Conservation (phyloP, 2,329 filamentous ascomycete species). For the Xylariaceae sp. region DNA sequence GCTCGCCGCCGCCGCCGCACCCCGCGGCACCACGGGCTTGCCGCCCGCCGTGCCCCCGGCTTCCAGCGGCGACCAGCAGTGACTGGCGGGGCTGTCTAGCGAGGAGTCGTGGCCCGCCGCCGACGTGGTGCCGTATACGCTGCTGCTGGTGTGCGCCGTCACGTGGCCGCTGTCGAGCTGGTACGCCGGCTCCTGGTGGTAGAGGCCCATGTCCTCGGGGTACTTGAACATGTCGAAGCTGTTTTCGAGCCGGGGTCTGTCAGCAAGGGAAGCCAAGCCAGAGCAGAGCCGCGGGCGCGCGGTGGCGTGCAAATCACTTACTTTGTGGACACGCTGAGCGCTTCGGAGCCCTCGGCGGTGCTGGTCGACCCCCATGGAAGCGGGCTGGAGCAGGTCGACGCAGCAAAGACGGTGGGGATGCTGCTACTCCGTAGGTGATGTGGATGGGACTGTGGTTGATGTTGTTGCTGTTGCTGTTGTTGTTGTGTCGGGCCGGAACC, state of each 20-base stretch:
- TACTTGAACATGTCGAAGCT: conserved; percentile 20
- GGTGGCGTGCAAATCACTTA: conserved; percentile 5
- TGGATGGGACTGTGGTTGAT: conserved; percentile 9
- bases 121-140: conserved; percentile 22
- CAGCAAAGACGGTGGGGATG: conserved; percentile 20
- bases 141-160: conserved; percentile 14
- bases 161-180: conserved; percentile 17
- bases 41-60: too few species aligned
- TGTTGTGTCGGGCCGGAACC: neutral
- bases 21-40: conserved; percentile 11
- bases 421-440: conserved; percentile 22
- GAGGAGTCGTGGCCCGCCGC: too few species aligned
- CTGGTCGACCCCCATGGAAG: conserved; percentile 18
- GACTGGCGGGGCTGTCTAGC: conserved; percentile 16
- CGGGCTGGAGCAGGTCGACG: conserved; percentile 18
- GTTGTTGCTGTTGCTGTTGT: conserved; percentile 2
- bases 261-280: too few species aligned
- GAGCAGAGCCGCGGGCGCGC: neutral
- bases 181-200: conserved; percentile 21
- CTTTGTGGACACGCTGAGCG: conserved; percentile 17
- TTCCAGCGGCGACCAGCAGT: conserved; percentile 19
- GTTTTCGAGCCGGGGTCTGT: too few species aligned
- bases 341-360: conserved; percentile 15
- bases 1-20: conserved; percentile 3
- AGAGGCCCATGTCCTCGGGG: conserved; percentile 19